Evolutionary conservation across 495 filamentous ascomycete genomes (phyloP).

Genomic region (Penicillium ochrochloron): DNA sequence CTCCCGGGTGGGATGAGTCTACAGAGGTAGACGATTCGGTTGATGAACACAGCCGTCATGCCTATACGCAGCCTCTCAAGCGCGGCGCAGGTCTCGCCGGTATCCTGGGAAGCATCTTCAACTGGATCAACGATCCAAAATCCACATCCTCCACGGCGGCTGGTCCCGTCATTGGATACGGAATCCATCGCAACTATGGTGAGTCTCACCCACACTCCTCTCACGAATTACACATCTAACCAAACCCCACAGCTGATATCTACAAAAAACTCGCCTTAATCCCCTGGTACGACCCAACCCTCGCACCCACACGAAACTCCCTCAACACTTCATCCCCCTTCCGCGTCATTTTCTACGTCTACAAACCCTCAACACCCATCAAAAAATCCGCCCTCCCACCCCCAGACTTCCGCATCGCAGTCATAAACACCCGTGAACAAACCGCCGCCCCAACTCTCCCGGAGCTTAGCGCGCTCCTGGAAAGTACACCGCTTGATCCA

Average conservation of each 20-base stretch:
- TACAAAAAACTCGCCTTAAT: constrained; percentile 78
- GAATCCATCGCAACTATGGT: constrained; percentile 80
- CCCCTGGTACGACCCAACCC: constrained; percentile 68
- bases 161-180: constrained; percentile 75
- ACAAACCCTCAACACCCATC: constrained; percentile 74
- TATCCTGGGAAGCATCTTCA: constrained; percentile 38
- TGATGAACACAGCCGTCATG: not conserved
- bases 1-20: constrained; percentile 58
- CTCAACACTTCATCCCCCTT: constrained; percentile 55
- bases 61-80: constrained; percentile 19
- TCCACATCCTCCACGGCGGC: constrained; percentile 37
- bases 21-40: constrained; percentile 18
- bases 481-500: constrained; percentile 67
- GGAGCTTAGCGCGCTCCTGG: constrained; percentile 71
- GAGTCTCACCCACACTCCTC: constrained; percentile 17
- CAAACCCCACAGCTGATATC: constrained; percentile 56
- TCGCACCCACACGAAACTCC: constrained; percentile 21
- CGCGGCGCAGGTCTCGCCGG: constrained; percentile 40
- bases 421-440: constrained; percentile 72
- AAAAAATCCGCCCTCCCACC: constrained; percentile 72
- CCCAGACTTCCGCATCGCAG: constrained; percentile 82
- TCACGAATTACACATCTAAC: not conserved
- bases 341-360: constrained; percentile 74
- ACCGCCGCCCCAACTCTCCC: constrained; percentile 70
- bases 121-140: constrained; percentile 38